Conservation (phyloP, 1,284 basidiomycete genomes). For the Xanthoconium separans region DNA sequence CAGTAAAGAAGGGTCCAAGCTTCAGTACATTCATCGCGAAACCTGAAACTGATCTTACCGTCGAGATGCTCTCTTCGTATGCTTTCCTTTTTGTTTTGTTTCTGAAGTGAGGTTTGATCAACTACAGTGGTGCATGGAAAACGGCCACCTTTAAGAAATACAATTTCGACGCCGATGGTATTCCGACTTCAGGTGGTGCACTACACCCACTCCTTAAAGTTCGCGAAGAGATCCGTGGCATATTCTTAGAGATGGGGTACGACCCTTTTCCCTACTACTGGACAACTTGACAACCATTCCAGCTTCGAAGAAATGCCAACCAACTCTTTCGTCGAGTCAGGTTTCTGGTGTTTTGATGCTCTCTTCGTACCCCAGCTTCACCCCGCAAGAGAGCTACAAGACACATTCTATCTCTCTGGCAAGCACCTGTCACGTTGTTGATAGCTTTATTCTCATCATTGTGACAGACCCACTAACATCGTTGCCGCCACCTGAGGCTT, state of each 20-base stretch:
- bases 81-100: slow-evolving; percentile 25
- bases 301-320: slow-evolving; percentile 99
- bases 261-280: neutral
- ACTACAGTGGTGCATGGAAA: slow-evolving; percentile 84
- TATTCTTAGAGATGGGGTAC: slow-evolving; percentile 99
- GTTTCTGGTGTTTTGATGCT: slow-evolving; percentile 99
- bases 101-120: slow-evolving; percentile 4
- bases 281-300: slow-evolving; percentile 3
- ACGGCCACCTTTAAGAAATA: slow-evolving; percentile 94
- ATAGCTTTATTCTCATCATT: slow-evolving; percentile 1
- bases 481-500: slow-evolving; percentile 77
- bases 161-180: slow-evolving; percentile 97
- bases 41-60: slow-evolving; percentile 96
- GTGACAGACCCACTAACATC: slow-evolving; percentile 79
- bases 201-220: slow-evolving; percentile 98
- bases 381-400: slow-evolving; percentile 96
- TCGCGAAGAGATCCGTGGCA: slow-evolving; percentile 95
- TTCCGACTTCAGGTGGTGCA: slow-evolving; percentile 85
- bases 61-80: slow-evolving; percentile 91
- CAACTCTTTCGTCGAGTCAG: slow-evolving; percentile 95
- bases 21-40: slow-evolving; percentile 95
- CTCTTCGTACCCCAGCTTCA: slow-evolving; percentile 99
- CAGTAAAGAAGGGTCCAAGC: slow-evolving; percentile 79
- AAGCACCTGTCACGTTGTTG: slow-evolving; percentile 11
- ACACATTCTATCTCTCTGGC: slow-evolving; percentile 99